A percentile compares a stretch with the other conserved stretches of the same genome.
phyloP scores from a whole-genome alignment of 164 flowering plant species.

The Amborella trichopoda region DNA sequence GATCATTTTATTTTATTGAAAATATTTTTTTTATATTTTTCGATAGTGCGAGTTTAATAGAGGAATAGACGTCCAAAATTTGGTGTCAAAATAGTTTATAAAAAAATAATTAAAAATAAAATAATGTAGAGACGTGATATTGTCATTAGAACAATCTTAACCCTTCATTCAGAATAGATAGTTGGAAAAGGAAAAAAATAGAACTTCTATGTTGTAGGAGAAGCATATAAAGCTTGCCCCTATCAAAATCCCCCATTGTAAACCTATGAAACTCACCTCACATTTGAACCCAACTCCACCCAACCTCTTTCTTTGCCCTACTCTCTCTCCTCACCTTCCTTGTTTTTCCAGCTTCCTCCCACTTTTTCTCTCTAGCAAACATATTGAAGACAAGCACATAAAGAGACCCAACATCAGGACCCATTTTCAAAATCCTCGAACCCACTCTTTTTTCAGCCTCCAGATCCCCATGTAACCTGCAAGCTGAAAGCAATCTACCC shows the following conservation, averaged over 20 bases:
- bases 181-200: no score
- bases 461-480: conserved; percentile 40
- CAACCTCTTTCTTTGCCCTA: conserved; percentile 50
- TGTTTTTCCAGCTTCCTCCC: conserved; percentile 50
- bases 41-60: no score
- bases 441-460: conserved; percentile 39
- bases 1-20: no score
- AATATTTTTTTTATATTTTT: no score
- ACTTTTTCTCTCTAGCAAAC: conserved; percentile 50
- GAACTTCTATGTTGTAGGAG: no score
- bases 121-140: no score
- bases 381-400: conserved; percentile 56
- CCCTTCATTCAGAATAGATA: no score
- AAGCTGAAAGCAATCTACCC: conserved; percentile 67
- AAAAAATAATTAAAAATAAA: no score
- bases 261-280: conserved; percentile 44
- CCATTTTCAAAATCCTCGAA: conserved; percentile 24
- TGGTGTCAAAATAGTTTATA: no score
- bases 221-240: no score
- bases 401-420: conserved; percentile 43
- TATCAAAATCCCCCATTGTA: conserved; percentile 37
- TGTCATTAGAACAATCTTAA: no score
- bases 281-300: conserved; percentile 45
- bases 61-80: no score
- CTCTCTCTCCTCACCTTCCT: conserved; percentile 51